Percentiles rank a stretch among this genome's conserved stretches.
phyloP scores from a whole-genome alignment of 2,329 filamentous ascomycete genomes.

The Colletotrichum graminicola region DNA sequence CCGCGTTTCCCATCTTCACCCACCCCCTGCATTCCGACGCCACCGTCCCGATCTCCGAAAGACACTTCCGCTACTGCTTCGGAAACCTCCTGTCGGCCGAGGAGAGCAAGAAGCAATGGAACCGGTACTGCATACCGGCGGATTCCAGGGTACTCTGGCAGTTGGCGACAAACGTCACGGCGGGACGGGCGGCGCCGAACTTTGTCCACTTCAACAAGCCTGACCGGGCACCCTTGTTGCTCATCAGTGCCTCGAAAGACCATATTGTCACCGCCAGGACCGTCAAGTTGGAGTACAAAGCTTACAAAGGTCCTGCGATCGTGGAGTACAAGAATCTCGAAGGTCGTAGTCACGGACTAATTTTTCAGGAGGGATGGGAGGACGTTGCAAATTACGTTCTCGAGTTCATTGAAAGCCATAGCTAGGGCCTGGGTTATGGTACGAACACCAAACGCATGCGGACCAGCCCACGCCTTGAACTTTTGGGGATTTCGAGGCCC shows the following conservation, averaged over 20 bases:
- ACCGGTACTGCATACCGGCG: conserved; percentile 43
- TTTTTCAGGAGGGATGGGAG: conserved; percentile 44
- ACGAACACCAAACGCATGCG: background rate
- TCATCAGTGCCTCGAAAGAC: conserved; percentile 43
- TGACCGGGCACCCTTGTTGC: conserved; percentile 37
- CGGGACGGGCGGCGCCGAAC: conserved; percentile 28
- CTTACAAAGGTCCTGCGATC: conserved; percentile 39
- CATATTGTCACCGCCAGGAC: conserved; percentile 43
- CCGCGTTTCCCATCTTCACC: conserved; percentile 38
- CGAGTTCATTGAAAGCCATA: conserved; percentile 23
- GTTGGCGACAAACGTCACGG: conserved; percentile 34
- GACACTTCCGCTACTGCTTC: conserved; percentile 45
- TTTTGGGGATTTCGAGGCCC: background rate
- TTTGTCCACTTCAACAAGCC: conserved; percentile 39
- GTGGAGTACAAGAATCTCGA: conserved; percentile 44
- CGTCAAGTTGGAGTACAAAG: conserved; percentile 42
- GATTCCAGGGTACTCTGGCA: conserved; percentile 45
- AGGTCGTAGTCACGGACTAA: conserved; percentile 42
- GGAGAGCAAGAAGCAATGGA: conserved; percentile 41
- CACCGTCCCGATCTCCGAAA: conserved; percentile 41
- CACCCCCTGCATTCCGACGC: conserved; percentile 42
- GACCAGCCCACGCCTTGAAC: background rate
- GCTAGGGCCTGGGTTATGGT: background rate
- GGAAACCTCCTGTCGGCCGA: conserved; percentile 41
- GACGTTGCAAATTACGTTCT: conserved; percentile 34